These are phyloP conservation scores for Venturia pyrina DNA, from an alignment of 2,329 filamentous ascomycete genomes.

Conservation along the genomic window DNA sequence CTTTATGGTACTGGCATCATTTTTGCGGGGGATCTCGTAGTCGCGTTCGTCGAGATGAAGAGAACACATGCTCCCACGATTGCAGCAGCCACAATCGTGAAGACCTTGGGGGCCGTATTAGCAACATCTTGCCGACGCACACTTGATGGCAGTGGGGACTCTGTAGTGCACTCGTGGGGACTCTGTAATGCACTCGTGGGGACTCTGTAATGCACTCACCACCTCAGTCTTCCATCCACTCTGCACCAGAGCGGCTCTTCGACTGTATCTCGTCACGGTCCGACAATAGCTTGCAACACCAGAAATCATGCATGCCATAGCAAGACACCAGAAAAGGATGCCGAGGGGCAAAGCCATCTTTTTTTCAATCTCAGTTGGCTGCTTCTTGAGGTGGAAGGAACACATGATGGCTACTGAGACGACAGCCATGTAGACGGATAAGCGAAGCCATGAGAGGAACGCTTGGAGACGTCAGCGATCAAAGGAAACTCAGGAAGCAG, in stretches of 20 bases:
- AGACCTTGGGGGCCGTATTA: constrained; percentile 17
- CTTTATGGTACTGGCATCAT: neutral
- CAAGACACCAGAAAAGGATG: constrained; percentile 76
- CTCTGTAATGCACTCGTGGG: neutral
- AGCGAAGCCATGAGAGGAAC: constrained; percentile 83
- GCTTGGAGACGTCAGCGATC: constrained; percentile 22
- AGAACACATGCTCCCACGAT: constrained; percentile 32
- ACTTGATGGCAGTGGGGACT: neutral
- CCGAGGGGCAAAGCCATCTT: constrained; percentile 76
- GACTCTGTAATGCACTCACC: constrained; percentile 33
- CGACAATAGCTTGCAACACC: constrained; percentile 83
- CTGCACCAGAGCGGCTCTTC: constrained; percentile 74
- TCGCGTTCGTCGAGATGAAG: constrained; percentile 30
- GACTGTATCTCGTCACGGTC: constrained; percentile 71
- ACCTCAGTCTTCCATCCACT: constrained; percentile 86
- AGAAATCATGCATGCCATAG: constrained; percentile 62
- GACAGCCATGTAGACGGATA: constrained; percentile 83
- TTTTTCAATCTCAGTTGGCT: constrained; percentile 61
- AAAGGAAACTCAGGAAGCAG: neutral
- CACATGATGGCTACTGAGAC: constrained; percentile 84
- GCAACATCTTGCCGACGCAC: neutral
- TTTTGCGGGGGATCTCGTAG: neutral
- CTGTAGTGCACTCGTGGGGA: no score
- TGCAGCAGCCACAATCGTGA: constrained; percentile 29
- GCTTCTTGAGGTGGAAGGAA: constrained; percentile 77